Evolutionary conservation across 2,329 filamentous ascomycete species (phyloP).

Genomic region (Penicillium sp.): DNA sequence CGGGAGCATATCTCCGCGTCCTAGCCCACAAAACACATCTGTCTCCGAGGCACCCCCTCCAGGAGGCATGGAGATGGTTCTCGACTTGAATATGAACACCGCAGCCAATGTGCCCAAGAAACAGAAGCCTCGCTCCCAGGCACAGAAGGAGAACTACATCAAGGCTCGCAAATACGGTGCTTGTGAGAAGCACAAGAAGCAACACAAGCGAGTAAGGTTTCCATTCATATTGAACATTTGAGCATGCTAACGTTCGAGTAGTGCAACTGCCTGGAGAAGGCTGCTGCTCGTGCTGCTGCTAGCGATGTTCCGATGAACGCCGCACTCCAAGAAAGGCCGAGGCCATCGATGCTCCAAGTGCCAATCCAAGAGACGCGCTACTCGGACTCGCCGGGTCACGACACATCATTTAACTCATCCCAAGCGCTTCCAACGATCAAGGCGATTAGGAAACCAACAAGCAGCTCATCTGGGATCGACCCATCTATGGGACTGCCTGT

Average conservation of each 20-base stretch:
- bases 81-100: slow-evolving; percentile 46
- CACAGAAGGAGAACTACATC: slow-evolving; percentile 45
- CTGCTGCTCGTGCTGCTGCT: slow-evolving; percentile 21
- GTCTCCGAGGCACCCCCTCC: slow-evolving; percentile 15
- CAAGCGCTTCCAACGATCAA: slow-evolving; percentile 4
- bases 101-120: slow-evolving; percentile 43
- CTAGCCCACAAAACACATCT: slow-evolving; percentile 23
- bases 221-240: not conserved
- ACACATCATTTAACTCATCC: slow-evolving; percentile 6
- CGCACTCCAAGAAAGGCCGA: slow-evolving; percentile 9
- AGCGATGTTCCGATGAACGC: slow-evolving; percentile 17
- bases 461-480: slow-evolving; percentile 9
- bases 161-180: slow-evolving; percentile 44
- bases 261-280: slow-evolving; percentile 44
- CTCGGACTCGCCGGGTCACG: slow-evolving; percentile 13
- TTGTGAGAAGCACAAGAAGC: slow-evolving; percentile 45
- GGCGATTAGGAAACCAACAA: slow-evolving; percentile 3
- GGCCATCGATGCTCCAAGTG: not conserved
- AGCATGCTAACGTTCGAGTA: slow-evolving; percentile 22
- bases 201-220: slow-evolving; percentile 42
- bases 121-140: slow-evolving; percentile 42
- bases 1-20: slow-evolving; percentile 25
- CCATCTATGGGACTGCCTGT: slow-evolving; percentile 8
- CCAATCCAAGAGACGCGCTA: slow-evolving; percentile 7
- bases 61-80: slow-evolving; percentile 38